phyloP scores from a whole-genome alignment of 495 filamentous ascomycete species.

The Tuber umbilicatum region DNA sequence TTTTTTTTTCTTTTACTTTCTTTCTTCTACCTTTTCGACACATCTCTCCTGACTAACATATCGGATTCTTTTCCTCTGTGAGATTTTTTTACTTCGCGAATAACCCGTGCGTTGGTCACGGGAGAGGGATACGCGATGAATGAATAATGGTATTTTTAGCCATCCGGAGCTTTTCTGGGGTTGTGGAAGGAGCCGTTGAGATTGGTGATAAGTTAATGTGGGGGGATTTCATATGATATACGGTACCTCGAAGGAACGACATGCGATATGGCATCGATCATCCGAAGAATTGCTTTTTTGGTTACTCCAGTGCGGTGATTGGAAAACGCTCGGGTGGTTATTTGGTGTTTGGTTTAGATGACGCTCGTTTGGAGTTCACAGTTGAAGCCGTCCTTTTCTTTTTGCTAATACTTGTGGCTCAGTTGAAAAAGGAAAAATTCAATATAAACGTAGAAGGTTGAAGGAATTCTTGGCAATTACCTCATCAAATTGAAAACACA shows the following conservation, averaged over 20 bases:
- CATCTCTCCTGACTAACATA: not conserved
- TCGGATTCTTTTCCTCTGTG: not conserved
- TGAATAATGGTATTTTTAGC: not conserved
- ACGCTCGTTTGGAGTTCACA: not conserved
- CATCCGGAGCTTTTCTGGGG: not conserved
- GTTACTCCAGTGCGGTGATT: not conserved
- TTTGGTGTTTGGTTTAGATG: not conserved
- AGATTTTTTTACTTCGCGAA: not conserved
- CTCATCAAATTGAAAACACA: not conserved
- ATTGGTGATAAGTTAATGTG: not conserved
- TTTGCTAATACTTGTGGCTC: not conserved
- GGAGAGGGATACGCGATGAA: not conserved
- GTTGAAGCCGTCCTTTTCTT: not conserved
- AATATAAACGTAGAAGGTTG: not conserved
- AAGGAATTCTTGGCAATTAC: slow-evolving; percentile 1
- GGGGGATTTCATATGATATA: not conserved
- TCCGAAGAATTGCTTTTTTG: not conserved
- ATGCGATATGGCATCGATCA: too few relatives aligned
- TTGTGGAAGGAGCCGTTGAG: not conserved
- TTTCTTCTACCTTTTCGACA: not conserved
- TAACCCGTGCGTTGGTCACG: not conserved
- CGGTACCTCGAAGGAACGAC: too few relatives aligned
- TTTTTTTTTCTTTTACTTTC: not conserved
- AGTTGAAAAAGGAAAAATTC: not conserved
- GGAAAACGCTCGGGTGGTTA: not conserved